Evolutionary conservation across 441 rosid species (phyloP).

Genomic region (Flueggea neowawraea): DNA sequence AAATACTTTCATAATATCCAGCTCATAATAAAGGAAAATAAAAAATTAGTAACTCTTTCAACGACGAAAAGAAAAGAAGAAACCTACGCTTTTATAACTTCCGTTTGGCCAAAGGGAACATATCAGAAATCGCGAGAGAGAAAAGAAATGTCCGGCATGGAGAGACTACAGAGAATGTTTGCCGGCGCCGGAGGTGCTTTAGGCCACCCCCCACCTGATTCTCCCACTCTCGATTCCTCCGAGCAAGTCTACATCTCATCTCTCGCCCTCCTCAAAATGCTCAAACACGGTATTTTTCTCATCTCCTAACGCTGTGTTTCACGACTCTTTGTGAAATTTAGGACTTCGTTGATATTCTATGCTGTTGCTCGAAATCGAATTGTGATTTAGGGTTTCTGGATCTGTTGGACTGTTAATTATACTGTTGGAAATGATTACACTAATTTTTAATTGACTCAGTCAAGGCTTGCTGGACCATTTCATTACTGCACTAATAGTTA

Average conservation of each 20-base stretch:
- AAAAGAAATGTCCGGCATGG: conserved; percentile 47
- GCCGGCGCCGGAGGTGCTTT: conserved; percentile 80
- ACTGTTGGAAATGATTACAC: too few relatives aligned
- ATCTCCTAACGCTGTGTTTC: background rate
- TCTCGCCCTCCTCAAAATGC: conserved; percentile 89
- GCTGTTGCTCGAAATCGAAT: background rate
- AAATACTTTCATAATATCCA: too few relatives aligned
- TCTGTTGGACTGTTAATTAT: background rate
- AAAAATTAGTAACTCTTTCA: too few relatives aligned
- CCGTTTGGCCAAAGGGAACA: too few relatives aligned
- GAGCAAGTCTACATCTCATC: conserved; percentile 93
- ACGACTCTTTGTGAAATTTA: background rate
- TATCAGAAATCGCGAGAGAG: background rate
- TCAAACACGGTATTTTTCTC: conserved; percentile 54
- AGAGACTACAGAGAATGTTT: conserved; percentile 80
- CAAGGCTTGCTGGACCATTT: too few relatives aligned
- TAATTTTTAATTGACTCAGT: too few relatives aligned
- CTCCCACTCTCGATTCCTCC: conserved; percentile 77
- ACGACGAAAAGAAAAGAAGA: conserved; percentile 4
- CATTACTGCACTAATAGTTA: too few relatives aligned
- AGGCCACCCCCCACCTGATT: conserved; percentile 84
- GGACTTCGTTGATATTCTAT: background rate
- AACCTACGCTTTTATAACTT: too few relatives aligned
- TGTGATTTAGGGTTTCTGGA: conserved; percentile 15
- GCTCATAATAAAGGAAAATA: too few relatives aligned